These are phyloP conservation scores for Oryza officinalis DNA, from an alignment of 176 grass and related monocot genomes.

Conservation along the genomic window DNA sequence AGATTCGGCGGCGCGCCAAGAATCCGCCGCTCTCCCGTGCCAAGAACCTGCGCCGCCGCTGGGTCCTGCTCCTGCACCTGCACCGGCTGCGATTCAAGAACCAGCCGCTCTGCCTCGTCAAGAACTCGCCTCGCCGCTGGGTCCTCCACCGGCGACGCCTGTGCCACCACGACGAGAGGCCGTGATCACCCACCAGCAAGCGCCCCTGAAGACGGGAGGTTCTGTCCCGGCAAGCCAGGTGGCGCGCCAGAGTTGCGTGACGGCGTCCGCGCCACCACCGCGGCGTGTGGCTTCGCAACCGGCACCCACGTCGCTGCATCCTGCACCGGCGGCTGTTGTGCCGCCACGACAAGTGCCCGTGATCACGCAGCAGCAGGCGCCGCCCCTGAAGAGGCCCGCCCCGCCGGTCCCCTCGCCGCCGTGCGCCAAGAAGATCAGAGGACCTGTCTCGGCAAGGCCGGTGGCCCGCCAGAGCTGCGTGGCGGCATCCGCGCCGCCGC, in stretches of 20 bases:
- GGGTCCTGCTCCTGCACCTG: neutral
- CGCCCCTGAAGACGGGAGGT: neutral
- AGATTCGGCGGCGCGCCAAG: neutral
- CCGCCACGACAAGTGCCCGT: neutral
- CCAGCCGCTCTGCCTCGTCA: too few species aligned
- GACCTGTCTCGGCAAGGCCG: neutral
- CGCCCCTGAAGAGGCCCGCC: neutral
- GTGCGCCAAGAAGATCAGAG: neutral
- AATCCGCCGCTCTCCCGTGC: neutral
- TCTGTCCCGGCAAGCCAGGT: neutral
- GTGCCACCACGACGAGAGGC: too few species aligned
- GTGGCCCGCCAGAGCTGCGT: too few species aligned
- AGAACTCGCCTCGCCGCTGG: too few species aligned
- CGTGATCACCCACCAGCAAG: too few species aligned
- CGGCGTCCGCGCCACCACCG: too few species aligned
- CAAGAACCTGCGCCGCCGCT: neutral
- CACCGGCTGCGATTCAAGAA: neutral
- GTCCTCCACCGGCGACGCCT: too few species aligned
- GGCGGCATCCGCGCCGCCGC: too few species aligned
- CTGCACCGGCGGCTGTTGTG: too few species aligned
- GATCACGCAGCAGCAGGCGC: neutral
- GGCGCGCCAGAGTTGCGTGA: too few species aligned
- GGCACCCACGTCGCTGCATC: too few species aligned
- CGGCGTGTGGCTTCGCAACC: too few species aligned
- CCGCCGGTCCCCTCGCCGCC: neutral